These are phyloP conservation scores for Cutaneotrichosporon cutaneum DNA, from an alignment of 1,284 basidiomycete species.

Conservation along the genomic window DNA sequence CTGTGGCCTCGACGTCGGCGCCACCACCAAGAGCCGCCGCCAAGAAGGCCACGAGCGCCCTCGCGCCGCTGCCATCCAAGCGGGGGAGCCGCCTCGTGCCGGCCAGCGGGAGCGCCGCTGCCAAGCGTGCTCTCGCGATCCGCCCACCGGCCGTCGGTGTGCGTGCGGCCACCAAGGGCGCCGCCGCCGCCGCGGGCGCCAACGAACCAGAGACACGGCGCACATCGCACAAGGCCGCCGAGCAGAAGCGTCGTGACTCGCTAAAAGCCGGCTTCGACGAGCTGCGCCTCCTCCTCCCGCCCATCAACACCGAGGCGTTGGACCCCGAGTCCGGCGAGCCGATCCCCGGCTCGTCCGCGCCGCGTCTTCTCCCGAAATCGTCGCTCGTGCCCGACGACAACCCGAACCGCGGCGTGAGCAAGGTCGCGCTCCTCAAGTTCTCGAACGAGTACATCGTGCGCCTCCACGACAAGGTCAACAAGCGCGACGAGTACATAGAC, in stretches of 20 bases:
- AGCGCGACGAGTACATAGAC: conserved; percentile 78
- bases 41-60: conserved; percentile 18
- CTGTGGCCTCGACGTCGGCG: background rate
- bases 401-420: conserved; percentile 92
- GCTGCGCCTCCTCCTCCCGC: conserved; percentile 79
- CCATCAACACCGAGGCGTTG: conserved; percentile 66
- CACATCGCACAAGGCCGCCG: conserved; percentile 93
- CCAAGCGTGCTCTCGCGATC: conserved; percentile 43
- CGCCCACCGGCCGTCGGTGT: conserved; percentile 40
- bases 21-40: conserved; percentile 10
- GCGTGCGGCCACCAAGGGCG: conserved; percentile 39
- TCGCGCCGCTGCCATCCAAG: conserved; percentile 12
- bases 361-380: conserved; percentile 75
- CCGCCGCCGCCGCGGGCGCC: conserved; percentile 32
- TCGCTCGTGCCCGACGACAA: conserved; percentile 70
- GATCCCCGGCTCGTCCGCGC: conserved; percentile 79
- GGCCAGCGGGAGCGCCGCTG: conserved; percentile 20
- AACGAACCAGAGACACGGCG: conserved; percentile 57
- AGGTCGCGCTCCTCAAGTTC: conserved; percentile 85
- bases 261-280: conserved; percentile 96
- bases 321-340: conserved; percentile 67
- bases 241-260: conserved; percentile 93
- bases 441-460: conserved; percentile 82
- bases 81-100: conserved; percentile 25
- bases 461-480: conserved; percentile 72